Evolutionary conservation across 2,329 filamentous ascomycete genomes (phyloP).

Genomic region (Seiridium cupressi): DNA sequence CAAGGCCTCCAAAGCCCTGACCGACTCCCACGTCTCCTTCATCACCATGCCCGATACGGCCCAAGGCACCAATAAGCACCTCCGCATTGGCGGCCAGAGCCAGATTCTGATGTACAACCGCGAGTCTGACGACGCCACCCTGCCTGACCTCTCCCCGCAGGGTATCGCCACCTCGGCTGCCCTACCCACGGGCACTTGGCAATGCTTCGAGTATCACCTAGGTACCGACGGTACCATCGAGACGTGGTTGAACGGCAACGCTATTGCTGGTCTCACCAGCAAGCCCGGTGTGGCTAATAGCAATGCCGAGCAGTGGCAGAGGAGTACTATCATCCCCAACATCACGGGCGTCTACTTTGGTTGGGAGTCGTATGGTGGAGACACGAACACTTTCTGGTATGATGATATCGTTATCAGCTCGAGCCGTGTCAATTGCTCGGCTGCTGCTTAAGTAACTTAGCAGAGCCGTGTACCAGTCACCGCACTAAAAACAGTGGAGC

Average conservation of each 20-base stretch:
- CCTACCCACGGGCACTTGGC: constrained; percentile 49
- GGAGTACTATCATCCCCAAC: constrained; percentile 47
- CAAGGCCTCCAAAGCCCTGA: constrained; percentile 56
- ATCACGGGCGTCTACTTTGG: constrained; percentile 58
- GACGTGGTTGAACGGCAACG: constrained; percentile 56
- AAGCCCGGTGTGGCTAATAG: constrained; percentile 45
- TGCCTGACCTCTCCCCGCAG: constrained; percentile 58
- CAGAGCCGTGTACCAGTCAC: too few species aligned
- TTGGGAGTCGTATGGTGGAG: constrained; percentile 62
- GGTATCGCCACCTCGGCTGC: constrained; percentile 53
- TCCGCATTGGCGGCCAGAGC: constrained; percentile 60
- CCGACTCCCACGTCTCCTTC: constrained; percentile 58
- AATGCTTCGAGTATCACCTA: constrained; percentile 62
- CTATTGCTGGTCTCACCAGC: constrained; percentile 49
- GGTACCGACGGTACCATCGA: constrained; percentile 57
- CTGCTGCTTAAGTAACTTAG: too few species aligned
- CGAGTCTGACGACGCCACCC: constrained; percentile 60
- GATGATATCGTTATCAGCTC: constrained; percentile 54
- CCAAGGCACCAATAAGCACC: constrained; percentile 55
- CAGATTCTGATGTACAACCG: constrained; percentile 65
- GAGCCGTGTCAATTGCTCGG: constrained; percentile 45
- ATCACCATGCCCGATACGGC: constrained; percentile 62
- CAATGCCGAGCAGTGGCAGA: constrained; percentile 52
- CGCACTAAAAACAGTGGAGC: too few species aligned
- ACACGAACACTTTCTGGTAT: constrained; percentile 62